A percentile compares a stretch with the other conserved stretches of the same genome.
phyloP scores from a whole-genome alignment of 495 filamentous ascomycete genomes.

The Baudoinia panamericana region DNA sequence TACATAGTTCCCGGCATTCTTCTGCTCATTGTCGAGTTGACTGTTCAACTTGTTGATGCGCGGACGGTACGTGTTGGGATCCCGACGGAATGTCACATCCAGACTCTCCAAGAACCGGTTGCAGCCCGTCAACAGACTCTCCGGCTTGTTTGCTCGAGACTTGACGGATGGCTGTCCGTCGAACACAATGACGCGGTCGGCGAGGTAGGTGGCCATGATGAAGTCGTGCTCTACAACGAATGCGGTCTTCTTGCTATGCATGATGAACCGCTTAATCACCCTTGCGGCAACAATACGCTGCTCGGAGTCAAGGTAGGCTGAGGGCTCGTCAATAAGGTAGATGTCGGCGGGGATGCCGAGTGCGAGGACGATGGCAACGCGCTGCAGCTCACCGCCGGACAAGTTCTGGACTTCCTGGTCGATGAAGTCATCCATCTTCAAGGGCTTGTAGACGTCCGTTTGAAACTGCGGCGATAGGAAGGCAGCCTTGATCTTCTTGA shows the following conservation, averaged over 20 bases:
- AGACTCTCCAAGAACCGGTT: slow-evolving; percentile 91
- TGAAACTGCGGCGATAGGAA: slow-evolving; percentile 97
- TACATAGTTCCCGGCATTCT: slow-evolving; percentile 81
- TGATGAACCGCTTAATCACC: slow-evolving; percentile 99
- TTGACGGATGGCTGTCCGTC: slow-evolving; percentile 84
- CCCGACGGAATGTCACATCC: slow-evolving; percentile 95
- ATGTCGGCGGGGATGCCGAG: slow-evolving; percentile 95
- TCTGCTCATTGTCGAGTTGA: slow-evolving; percentile 96
- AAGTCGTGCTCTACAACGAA: slow-evolving; percentile 99
- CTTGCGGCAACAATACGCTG: slow-evolving; percentile 94
- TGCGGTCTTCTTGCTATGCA: slow-evolving; percentile 98
- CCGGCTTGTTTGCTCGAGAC: slow-evolving; percentile 74
- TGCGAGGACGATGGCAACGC: slow-evolving; percentile 92
- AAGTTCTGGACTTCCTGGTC: slow-evolving; percentile 98
- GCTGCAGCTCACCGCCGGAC: slow-evolving; percentile 96
- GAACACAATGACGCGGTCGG: slow-evolving; percentile 96
- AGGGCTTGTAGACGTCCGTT: slow-evolving; percentile 96
- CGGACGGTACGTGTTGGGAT: slow-evolving; percentile 87
- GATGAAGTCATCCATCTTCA: slow-evolving; percentile 96
- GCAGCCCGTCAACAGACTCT: slow-evolving; percentile 88
- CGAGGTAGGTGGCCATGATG: slow-evolving; percentile 97
- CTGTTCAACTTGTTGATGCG: slow-evolving; percentile 96
- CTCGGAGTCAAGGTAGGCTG: slow-evolving; percentile 91
- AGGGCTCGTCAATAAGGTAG: slow-evolving; percentile 94
- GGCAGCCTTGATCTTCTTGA: slow-evolving; percentile 93